Evolutionary conservation across 129 eudicot genomes (phyloP).

Genomic region (Dittrichia graveolens): DNA sequence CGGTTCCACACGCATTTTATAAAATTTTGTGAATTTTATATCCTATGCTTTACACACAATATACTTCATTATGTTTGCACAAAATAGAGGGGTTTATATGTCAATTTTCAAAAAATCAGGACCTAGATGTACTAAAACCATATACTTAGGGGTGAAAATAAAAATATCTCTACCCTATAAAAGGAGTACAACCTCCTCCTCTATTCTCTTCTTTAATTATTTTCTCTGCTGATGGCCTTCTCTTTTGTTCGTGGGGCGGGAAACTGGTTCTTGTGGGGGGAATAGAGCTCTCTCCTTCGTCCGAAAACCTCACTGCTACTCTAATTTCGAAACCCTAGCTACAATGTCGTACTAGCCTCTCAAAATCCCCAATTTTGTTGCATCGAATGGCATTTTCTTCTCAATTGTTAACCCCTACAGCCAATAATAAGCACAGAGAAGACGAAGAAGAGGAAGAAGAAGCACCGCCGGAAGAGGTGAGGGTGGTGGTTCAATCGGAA

Average conservation of each 20-base stretch:
- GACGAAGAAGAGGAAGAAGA: constrained; percentile 24
- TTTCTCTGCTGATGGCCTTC: constrained; percentile 1
- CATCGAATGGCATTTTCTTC: constrained; percentile 45
- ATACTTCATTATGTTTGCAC: too few relatives aligned
- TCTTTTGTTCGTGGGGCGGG: constrained; percentile 44
- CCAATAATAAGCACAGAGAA: constrained; percentile 21
- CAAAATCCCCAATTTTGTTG: constrained; percentile 24
- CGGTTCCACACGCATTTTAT: too few relatives aligned
- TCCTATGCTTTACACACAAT: too few relatives aligned
- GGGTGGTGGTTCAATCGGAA: constrained; percentile 13
- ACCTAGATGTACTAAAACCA: too few relatives aligned
- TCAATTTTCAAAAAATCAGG: too few relatives aligned
- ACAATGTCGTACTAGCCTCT: constrained; percentile 14
- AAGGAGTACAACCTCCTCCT: not conserved
- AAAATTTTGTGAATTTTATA: too few relatives aligned
- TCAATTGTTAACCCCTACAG: constrained; percentile 18
- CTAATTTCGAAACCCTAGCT: constrained; percentile 36
- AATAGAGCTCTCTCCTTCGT: constrained; percentile 25
- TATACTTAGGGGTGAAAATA: not conserved
- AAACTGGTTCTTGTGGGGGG: constrained; percentile 36
- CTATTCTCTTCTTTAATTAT: too few relatives aligned
- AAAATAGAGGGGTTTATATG: too few relatives aligned
- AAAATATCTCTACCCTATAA: not conserved
- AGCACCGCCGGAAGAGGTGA: constrained; percentile 1
- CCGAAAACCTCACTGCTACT: constrained; percentile 34